These are phyloP conservation scores for Jatropha curcas DNA, from an alignment of 345 rosid species.

Conservation along the genomic window DNA sequence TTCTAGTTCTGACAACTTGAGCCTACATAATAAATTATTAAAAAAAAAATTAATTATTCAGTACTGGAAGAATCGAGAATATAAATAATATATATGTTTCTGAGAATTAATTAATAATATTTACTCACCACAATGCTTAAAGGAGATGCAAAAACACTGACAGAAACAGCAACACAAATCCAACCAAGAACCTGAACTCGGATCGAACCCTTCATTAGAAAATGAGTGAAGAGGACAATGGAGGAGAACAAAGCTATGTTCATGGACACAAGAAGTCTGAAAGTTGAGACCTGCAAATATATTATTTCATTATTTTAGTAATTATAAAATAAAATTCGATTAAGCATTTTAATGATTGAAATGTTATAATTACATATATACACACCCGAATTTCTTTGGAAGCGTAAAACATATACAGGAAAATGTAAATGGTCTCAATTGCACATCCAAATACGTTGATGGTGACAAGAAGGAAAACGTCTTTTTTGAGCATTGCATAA, in stretches of 20 bases:
- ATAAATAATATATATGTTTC: not conserved
- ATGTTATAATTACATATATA: not conserved
- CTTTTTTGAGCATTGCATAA: slow-evolving; percentile 63
- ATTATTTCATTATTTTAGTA: not conserved
- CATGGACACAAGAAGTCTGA: slow-evolving; percentile 48
- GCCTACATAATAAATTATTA: slow-evolving; percentile 37
- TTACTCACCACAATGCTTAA: slow-evolving; percentile 64
- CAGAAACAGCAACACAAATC: slow-evolving; percentile 70
- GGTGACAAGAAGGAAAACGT: slow-evolving; percentile 73
- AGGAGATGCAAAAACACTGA: slow-evolving; percentile 81
- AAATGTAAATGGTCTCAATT: slow-evolving; percentile 64
- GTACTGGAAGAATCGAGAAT: too few species aligned
- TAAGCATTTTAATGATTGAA: not conserved
- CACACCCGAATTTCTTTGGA: slow-evolving; percentile 45
- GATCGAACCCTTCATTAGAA: slow-evolving; percentile 16
- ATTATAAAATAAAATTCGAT: not conserved
- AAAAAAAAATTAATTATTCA: not conserved
- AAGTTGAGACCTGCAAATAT: slow-evolving; percentile 51
- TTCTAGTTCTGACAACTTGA: slow-evolving; percentile 66
- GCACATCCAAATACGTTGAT: slow-evolving; percentile 81
- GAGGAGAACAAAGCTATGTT: slow-evolving; percentile 58
- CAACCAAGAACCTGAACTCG: slow-evolving; percentile 69
- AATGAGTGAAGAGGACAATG: slow-evolving; percentile 46
- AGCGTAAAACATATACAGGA: slow-evolving; percentile 62
- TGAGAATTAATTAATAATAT: too few species aligned